Conservation (phyloP, 495 filamentous ascomycete genomes). For the Aspergillus kassunensis region DNA sequence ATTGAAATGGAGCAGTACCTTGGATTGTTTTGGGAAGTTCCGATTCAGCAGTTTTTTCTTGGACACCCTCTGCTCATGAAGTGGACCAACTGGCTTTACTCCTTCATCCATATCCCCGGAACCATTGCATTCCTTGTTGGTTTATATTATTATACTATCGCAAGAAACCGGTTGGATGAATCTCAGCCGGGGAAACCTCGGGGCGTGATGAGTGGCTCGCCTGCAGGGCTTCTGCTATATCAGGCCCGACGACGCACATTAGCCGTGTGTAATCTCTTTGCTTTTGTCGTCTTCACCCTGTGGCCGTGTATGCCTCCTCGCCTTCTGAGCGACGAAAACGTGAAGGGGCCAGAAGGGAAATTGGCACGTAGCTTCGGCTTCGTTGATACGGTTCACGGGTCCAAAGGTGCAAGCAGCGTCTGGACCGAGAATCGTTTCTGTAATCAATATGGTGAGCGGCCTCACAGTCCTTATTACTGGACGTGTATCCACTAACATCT, state of each 20-base stretch:
- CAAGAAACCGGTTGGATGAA: slow-evolving; percentile 39
- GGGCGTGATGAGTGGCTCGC: slow-evolving; percentile 32
- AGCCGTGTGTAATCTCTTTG: slow-evolving; percentile 70
- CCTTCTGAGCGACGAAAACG: slow-evolving; percentile 53
- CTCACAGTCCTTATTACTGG: not conserved
- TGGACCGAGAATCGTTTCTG: slow-evolving; percentile 73
- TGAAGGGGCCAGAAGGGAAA: slow-evolving; percentile 38
- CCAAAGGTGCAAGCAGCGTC: slow-evolving; percentile 57
- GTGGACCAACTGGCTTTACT: slow-evolving; percentile 64
- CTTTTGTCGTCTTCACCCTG: slow-evolving; percentile 71
- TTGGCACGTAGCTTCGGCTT: slow-evolving; percentile 61
- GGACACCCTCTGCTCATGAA: slow-evolving; percentile 37
- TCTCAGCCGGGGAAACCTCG: slow-evolving; percentile 33
- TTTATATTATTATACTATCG: slow-evolving; percentile 64
- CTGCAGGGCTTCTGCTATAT: slow-evolving; percentile 51
- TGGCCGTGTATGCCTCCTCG: slow-evolving; percentile 83
- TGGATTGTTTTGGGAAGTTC: slow-evolving; percentile 54
- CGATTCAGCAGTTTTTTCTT: slow-evolving; percentile 54
- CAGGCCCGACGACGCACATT: slow-evolving; percentile 63
- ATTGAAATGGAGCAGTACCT: slow-evolving; percentile 51
- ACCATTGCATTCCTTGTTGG: slow-evolving; percentile 67
- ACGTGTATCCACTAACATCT: not conserved
- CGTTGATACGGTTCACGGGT: slow-evolving; percentile 69
- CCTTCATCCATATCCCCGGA: slow-evolving; percentile 78
- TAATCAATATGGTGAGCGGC: slow-evolving; percentile 54